These are phyloP conservation scores for Trichosporon coremiiforme DNA, from an alignment of 1,284 basidiomycete species.

Conservation along the genomic window DNA sequence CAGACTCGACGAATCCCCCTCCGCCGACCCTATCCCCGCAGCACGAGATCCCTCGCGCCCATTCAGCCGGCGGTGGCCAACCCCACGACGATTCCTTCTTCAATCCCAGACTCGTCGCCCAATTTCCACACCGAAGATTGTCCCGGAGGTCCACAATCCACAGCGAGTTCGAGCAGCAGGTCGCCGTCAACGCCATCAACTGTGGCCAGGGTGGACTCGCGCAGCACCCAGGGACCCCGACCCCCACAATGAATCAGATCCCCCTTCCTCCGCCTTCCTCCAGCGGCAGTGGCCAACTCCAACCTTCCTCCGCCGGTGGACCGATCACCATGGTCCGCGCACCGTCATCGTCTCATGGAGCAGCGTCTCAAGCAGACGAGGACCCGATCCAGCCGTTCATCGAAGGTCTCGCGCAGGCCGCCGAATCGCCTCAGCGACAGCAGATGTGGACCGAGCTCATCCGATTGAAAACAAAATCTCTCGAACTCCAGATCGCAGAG, in stretches of 20 bases:
- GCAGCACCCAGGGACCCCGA: not conserved
- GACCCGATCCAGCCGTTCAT: slow-evolving; percentile 32
- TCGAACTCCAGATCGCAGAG: slow-evolving; percentile 54
- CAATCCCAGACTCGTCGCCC: slow-evolving; percentile 21
- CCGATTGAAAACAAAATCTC: slow-evolving; percentile 42
- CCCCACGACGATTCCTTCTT: slow-evolving; percentile 28
- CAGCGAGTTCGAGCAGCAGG: slow-evolving; percentile 17
- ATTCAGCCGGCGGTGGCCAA: slow-evolving; percentile 33
- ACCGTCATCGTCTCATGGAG: slow-evolving; percentile 3
- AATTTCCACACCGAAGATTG: slow-evolving; percentile 23
- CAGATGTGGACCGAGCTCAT: slow-evolving; percentile 51
- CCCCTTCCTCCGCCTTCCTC: not conserved
- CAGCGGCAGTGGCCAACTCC: slow-evolving; percentile 10
- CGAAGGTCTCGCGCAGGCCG: slow-evolving; percentile 27
- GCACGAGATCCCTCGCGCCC: slow-evolving; percentile 35
- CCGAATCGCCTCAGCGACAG: slow-evolving; percentile 38
- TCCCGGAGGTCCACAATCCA: not conserved
- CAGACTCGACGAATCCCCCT: not conserved
- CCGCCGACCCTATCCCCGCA: slow-evolving; percentile 14
- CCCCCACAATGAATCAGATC: slow-evolving; percentile 8
- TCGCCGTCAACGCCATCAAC: slow-evolving; percentile 11
- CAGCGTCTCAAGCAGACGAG: slow-evolving; percentile 20
- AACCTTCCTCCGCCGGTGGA: not conserved
- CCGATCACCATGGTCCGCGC: slow-evolving; percentile 21
- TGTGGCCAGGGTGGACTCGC: not conserved